Percentiles rank a stretch among this genome's conserved stretches.
phyloP scores from a whole-genome alignment of 257 asterid genomes.

The Solanum ossicruentum region DNA sequence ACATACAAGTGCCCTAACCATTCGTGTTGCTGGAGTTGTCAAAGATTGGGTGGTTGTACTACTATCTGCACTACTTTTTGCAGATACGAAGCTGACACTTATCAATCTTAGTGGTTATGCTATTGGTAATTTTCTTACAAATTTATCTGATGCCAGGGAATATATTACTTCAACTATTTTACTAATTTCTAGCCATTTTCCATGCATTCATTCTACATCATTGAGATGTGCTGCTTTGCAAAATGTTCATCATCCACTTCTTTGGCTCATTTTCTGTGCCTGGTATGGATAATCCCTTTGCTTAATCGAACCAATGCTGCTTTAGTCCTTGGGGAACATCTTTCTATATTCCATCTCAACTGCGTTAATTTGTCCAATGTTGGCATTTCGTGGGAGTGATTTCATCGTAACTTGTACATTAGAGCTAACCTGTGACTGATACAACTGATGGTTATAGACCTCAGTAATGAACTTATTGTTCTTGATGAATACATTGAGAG shows the following conservation, averaged over 20 bases:
- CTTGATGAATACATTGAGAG: not conserved
- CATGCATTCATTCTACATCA: not conserved
- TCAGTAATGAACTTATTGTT: not conserved
- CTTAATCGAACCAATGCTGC: not conserved
- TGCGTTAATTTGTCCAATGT: not conserved
- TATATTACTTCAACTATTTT: not conserved
- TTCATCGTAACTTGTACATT: not conserved
- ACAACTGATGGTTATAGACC: not conserved
- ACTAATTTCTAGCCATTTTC: not conserved
- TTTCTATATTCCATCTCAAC: not conserved
- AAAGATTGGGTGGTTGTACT: constrained; percentile 99
- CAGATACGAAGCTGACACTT: constrained; percentile 74
- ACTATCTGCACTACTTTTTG: constrained; percentile 82
- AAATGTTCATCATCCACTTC: not conserved
- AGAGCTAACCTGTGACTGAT: not conserved
- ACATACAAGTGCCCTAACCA: constrained; percentile 94
- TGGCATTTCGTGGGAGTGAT: not conserved
- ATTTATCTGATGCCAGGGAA: not conserved
- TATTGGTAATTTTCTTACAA: constrained; percentile 40
- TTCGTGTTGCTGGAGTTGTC: constrained; percentile 99
- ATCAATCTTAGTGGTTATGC: constrained; percentile 90
- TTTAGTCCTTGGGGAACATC: not conserved
- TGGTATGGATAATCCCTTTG: not conserved
- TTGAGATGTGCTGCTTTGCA: not conserved
- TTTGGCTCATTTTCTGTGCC: not conserved